A percentile compares a stretch with the other conserved stretches of the same genome.
Evolutionary conservation across 2,329 filamentous ascomycete genomes (phyloP).

Genomic region (Capronia epimyces): DNA sequence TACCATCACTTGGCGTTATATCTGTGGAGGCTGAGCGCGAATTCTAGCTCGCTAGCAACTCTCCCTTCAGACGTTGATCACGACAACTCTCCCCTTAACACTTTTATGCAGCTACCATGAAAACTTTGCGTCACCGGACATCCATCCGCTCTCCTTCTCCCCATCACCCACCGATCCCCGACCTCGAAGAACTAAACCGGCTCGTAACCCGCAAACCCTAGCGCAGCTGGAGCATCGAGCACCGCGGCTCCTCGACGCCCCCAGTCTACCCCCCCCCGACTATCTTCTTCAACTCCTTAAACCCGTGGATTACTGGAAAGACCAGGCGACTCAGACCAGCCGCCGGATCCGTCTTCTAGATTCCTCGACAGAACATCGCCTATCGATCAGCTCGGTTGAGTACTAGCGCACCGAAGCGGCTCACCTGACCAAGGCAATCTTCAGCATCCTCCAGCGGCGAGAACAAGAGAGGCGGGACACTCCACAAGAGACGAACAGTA

Average conservation of each 20-base stretch:
- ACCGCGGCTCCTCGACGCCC: constrained; percentile 1
- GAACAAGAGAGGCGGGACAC: not conserved
- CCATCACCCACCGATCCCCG: constrained; percentile 5
- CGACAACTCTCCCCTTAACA: too few species aligned
- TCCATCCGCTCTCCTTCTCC: constrained; percentile 5
- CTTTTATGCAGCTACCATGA: not conserved
- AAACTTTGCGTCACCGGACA: not conserved
- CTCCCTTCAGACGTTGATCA: too few species aligned
- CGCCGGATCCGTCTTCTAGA: not conserved
- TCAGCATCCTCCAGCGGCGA: not conserved
- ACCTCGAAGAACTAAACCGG: constrained; percentile 5
- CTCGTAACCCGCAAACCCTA: constrained; percentile 5
- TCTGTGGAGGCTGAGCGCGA: too few species aligned
- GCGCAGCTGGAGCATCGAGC: constrained; percentile 2
- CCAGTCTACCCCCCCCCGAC: not conserved
- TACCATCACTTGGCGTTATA: too few species aligned
- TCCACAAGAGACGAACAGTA: not conserved
- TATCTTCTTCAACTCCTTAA: constrained; percentile 1
- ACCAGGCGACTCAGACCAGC: not conserved
- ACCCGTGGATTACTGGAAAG: not conserved
- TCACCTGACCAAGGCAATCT: not conserved
- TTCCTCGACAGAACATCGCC: not conserved
- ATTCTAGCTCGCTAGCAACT: too few species aligned
- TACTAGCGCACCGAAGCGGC: not conserved
- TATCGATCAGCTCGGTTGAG: not conserved